These are phyloP conservation scores for Amborella trichopoda DNA, from an alignment of 164 flowering plant species.

Conservation along the genomic window DNA sequence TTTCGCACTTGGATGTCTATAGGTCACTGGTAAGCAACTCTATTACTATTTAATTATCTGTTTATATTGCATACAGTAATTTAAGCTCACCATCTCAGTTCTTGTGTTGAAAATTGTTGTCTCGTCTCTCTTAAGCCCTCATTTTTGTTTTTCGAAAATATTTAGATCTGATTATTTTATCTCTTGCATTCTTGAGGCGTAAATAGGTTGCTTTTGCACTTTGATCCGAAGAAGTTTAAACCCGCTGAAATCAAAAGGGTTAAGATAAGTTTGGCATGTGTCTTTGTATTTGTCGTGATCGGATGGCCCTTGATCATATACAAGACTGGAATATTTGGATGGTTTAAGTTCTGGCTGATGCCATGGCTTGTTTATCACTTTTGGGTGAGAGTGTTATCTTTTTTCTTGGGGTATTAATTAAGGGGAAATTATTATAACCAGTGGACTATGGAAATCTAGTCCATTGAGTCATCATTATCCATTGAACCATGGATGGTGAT, in stretches of 20 bases:
- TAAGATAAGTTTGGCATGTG: constrained; percentile 90
- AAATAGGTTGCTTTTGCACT: constrained; percentile 84
- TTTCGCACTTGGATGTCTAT: constrained; percentile 90
- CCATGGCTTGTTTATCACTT: constrained; percentile 96
- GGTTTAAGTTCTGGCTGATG: constrained; percentile 95
- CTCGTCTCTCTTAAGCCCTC: too few relatives aligned
- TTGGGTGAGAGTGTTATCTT: constrained; percentile 45
- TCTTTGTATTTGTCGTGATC: constrained; percentile 73
- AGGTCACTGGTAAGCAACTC: constrained; percentile 88
- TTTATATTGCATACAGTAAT: too few relatives aligned
- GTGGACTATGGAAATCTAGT: too few relatives aligned
- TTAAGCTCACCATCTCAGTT: too few relatives aligned
- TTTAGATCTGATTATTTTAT: too few relatives aligned
- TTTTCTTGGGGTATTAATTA: neutral
- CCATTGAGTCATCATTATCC: too few relatives aligned
- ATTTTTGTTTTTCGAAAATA: too few relatives aligned
- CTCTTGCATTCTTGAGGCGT: too few relatives aligned
- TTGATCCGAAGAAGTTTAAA: constrained; percentile 73
- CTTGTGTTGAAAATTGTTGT: too few relatives aligned
- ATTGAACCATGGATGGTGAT: too few relatives aligned
- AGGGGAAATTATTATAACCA: too few relatives aligned
- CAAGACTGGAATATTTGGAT: constrained; percentile 66
- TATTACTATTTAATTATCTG: too few relatives aligned
- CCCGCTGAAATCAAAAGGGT: constrained; percentile 74
- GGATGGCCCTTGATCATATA: constrained; percentile 88